Base-by-base conservation (phyloP, 257 asterid genomes). In the Osmanthus fragrans region DNA sequence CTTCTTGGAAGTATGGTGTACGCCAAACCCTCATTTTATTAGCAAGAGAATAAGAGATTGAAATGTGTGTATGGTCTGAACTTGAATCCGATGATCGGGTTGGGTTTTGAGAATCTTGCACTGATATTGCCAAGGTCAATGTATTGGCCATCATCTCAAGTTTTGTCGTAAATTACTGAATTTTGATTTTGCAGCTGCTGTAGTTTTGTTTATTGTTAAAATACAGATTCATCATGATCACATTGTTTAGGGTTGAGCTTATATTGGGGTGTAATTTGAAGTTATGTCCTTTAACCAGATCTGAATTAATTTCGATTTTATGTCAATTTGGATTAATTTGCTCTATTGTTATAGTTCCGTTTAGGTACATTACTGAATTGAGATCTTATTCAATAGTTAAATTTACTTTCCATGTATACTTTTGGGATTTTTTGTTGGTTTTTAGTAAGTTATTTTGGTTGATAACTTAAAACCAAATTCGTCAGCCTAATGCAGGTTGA, bases 21-120 rank as follows among this genome's bases (percentile, higher is more conserved):
- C 10, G 2, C 23, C 63, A 51, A 51, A 18, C 25, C 63, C 25
- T 51, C 63, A 51, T 2, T 18, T 51, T 18, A 51, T 51, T 51
- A 19, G 19, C 63, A 51, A 51, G 63, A 1, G 23, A 51, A 51
- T 5, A 18, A 51, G 25, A 10, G 63, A 51, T 18, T 51, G 63
- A 18, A 51, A 51, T 51, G 63, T 51, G 25, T 19, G 63, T 18
- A 19, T 51, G 25, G 23, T 51, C 63, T 51, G 63, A 51, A 51
- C 63, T 18, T 51, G 63, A 85, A 80, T 83, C 80, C 73, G 75
- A 80, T 82, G 93, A 89, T 89, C 91, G 87, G 45, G 45, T 3
- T 8, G 45, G 13, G 45, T 9, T 39, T 39, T 39, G 45, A 39
- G 9, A 2, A 39, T 39, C 45, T 39, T 39, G 45, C 45, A 39